phyloP scores from a whole-genome alignment of 352 stramenopile genomes.

The Phytophthora hibernalis region DNA sequence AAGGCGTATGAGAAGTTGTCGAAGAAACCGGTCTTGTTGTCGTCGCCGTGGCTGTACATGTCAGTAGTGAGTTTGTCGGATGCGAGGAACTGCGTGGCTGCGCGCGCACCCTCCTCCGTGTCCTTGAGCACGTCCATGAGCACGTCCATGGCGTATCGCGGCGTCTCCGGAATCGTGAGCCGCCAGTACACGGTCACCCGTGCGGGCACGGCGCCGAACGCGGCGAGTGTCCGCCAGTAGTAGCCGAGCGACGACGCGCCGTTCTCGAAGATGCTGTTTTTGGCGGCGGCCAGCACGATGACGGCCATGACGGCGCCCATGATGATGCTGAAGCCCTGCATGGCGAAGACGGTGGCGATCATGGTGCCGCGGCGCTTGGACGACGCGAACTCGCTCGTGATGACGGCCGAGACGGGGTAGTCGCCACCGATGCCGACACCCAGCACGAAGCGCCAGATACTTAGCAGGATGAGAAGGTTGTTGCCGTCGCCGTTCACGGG shows the following conservation, averaged over 20 bases:
- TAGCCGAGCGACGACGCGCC: conserved; percentile 48
- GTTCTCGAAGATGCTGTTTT: conserved; percentile 44
- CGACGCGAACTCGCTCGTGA: conserved; percentile 59
- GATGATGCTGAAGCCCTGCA: conserved; percentile 62
- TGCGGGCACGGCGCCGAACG: conserved; percentile 49
- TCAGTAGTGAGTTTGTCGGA: conserved; percentile 47
- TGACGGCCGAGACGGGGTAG: conserved; percentile 61
- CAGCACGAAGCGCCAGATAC: conserved; percentile 64
- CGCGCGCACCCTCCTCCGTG: conserved; percentile 36
- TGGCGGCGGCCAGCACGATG: conserved; percentile 37
- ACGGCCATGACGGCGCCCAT: conserved; percentile 42
- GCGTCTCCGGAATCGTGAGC: conserved; percentile 53
- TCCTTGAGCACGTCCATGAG: conserved; percentile 56
- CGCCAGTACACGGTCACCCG: conserved; percentile 57
- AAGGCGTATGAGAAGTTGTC: conserved; percentile 45
- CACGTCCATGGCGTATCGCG: conserved; percentile 54
- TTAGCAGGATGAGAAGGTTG: conserved; percentile 55
- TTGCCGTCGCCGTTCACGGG: conserved; percentile 49
- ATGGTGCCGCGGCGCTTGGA: conserved; percentile 51
- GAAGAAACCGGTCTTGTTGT: conserved; percentile 46
- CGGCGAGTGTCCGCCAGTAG: conserved; percentile 54
- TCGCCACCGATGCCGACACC: conserved; percentile 62
- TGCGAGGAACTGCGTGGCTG: conserved; percentile 43
- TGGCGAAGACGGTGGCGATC: conserved; percentile 62
- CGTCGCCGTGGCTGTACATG: conserved; percentile 52